Evolutionary conservation across 139 green algal species (phyloP).

Genomic region (Ostreobium quekettii): DNA sequence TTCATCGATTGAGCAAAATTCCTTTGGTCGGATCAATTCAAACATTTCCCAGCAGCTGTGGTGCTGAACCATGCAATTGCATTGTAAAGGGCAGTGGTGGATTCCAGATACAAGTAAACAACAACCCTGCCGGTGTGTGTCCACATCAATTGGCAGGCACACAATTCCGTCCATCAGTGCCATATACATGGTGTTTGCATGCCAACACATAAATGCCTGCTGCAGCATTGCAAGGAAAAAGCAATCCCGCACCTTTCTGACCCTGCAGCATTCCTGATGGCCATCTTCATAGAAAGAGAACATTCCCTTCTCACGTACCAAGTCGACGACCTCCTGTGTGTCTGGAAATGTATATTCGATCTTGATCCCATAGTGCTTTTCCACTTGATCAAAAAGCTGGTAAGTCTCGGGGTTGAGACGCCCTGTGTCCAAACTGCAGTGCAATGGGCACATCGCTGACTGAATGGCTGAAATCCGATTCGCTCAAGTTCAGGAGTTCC

Average conservation of each 20-base stretch:
- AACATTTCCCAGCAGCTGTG: too few relatives aligned
- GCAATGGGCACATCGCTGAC: neutral
- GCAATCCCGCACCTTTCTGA: slow-evolving; percentile 73
- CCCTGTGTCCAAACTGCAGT: slow-evolving; percentile 84
- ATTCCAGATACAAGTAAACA: too few relatives aligned
- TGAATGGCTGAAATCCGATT: neutral
- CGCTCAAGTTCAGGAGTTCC: too few relatives aligned
- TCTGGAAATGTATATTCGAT: slow-evolving; percentile 99
- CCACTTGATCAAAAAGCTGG: slow-evolving; percentile 80
- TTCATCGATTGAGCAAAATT: too few relatives aligned
- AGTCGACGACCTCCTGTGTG: slow-evolving; percentile 70
- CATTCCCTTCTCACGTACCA: slow-evolving; percentile 93
- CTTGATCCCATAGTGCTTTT: slow-evolving; percentile 95
- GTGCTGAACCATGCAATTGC: slow-evolving; percentile 5
- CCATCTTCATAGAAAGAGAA: slow-evolving; percentile 98
- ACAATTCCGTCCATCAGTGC: too few relatives aligned
- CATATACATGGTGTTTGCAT: too few relatives aligned
- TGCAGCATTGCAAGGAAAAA: neutral
- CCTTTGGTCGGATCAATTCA: too few relatives aligned
- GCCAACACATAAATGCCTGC: slow-evolving; percentile 3
- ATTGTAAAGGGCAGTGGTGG: too few relatives aligned
- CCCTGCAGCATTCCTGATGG: slow-evolving; percentile 91
- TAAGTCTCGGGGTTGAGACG: slow-evolving; percentile 98
- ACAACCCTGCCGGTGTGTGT: neutral
- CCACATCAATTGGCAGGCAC: neutral